A percentile compares a stretch with the other conserved stretches of the same genome.
phyloP scores from a whole-genome alignment of 106 monocot genomes.

The Narthecium ossifragum region DNA sequence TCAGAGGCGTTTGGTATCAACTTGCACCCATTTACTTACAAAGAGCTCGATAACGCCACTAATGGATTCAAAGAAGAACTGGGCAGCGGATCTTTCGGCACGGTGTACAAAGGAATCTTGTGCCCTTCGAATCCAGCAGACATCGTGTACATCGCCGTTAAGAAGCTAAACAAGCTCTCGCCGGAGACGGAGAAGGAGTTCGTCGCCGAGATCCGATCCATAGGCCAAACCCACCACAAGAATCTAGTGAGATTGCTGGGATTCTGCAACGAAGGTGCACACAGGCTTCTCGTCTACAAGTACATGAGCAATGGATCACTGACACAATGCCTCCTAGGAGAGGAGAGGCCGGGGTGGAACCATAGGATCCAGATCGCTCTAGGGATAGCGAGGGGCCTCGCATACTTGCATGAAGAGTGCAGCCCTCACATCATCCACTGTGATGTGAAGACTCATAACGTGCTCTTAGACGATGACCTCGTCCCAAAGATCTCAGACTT shows the following conservation, averaged over 20 bases:
- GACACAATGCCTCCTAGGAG: not conserved
- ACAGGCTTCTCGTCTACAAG: slow-evolving; percentile 25
- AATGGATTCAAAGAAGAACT: slow-evolving; percentile 27
- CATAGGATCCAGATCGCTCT: slow-evolving; percentile 2
- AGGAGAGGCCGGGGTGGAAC: slow-evolving; percentile 10
- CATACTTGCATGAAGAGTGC: slow-evolving; percentile 17
- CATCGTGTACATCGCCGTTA: slow-evolving; percentile 24
- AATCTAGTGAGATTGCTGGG: slow-evolving; percentile 16
- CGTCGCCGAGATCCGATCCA: slow-evolving; percentile 16
- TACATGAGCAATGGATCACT: slow-evolving; percentile 27
- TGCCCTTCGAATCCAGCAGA: not conserved
- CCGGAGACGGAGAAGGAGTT: slow-evolving; percentile 21
- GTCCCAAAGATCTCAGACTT: slow-evolving; percentile 15
- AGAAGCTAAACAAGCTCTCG: slow-evolving; percentile 22
- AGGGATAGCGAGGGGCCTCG: slow-evolving; percentile 1
- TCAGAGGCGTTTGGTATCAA: not conserved
- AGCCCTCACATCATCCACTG: slow-evolving; percentile 10
- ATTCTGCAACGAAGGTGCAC: slow-evolving; percentile 15
- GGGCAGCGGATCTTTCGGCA: slow-evolving; percentile 31
- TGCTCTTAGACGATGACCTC: slow-evolving; percentile 11
- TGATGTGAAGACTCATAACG: slow-evolving; percentile 15
- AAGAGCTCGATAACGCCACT: slow-evolving; percentile 32
- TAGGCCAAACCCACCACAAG: slow-evolving; percentile 17
- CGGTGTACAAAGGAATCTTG: slow-evolving; percentile 29
- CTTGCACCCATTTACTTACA: slow-evolving; percentile 19